These are phyloP conservation scores for Nannizziopsis barbatae DNA, from an alignment of 2,329 filamentous ascomycete species.

Conservation along the genomic window DNA sequence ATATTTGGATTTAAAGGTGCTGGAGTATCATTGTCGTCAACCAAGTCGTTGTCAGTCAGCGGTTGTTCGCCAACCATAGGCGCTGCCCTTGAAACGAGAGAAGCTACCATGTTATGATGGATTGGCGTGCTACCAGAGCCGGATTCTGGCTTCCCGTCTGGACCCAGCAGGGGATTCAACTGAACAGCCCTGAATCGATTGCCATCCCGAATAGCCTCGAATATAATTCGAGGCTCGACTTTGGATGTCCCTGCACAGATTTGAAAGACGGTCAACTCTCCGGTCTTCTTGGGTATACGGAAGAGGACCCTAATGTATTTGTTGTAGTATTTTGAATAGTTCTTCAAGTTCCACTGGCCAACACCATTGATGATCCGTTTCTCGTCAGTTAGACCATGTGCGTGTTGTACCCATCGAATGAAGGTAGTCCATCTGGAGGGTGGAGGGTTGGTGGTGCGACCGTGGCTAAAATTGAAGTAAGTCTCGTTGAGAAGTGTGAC, in stretches of 20 bases:
- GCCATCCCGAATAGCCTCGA: slow-evolving; percentile 3
- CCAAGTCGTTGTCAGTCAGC: neutral
- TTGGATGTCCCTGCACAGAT: slow-evolving; percentile 4
- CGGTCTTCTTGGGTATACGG: slow-evolving; percentile 5
- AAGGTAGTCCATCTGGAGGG: slow-evolving; percentile 2
- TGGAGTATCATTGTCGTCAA: neutral
- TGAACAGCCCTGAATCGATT: slow-evolving; percentile 1
- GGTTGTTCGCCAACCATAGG: neutral
- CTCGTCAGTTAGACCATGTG: slow-evolving; percentile 1
- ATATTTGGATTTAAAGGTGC: neutral
- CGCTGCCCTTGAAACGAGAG: neutral
- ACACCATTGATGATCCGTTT: neutral
- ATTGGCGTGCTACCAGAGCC: neutral
- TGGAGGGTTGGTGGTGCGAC: neutral
- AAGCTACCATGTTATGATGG: neutral
- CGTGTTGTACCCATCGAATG: slow-evolving; percentile 3
- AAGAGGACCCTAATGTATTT: slow-evolving; percentile 3
- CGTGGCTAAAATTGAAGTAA: slow-evolving; percentile 3
- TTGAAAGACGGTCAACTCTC: slow-evolving; percentile 5
- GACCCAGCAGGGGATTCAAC: neutral
- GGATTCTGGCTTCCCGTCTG: neutral
- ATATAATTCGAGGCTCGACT: neutral
- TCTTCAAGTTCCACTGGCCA: slow-evolving; percentile 3
- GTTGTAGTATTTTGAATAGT: slow-evolving; percentile 3
- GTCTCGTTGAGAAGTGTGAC: neutral